Evolutionary conservation across 306 rosid species (phyloP).

Genomic region (Ochetophila trinervis): DNA sequence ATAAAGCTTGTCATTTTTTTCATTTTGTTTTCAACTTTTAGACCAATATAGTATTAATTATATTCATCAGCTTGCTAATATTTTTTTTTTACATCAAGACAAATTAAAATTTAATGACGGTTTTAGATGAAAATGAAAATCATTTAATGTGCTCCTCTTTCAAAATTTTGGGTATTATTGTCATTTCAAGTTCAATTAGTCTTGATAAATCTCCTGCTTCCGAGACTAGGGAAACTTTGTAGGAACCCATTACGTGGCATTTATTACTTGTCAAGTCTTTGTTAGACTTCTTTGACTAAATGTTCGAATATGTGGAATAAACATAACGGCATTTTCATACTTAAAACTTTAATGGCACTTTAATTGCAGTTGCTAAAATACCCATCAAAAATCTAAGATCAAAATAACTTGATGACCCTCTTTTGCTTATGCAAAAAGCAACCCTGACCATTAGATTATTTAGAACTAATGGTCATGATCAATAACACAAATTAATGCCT

Average conservation of each 20-base stretch:
- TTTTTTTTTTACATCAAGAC: neutral
- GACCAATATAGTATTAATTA: conserved; percentile 14
- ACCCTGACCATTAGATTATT: conserved; percentile 43
- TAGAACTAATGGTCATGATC: conserved; percentile 22
- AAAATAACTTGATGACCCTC: conserved; percentile 1
- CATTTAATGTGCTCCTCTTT: neutral
- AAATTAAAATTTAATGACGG: neutral
- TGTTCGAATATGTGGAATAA: neutral
- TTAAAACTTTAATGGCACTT: conserved; percentile 27
- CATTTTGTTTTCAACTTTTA: conserved; percentile 4
- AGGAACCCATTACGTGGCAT: too few relatives aligned
- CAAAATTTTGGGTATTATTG: too few relatives aligned
- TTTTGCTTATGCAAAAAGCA: conserved; percentile 21
- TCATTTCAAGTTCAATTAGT: too few relatives aligned
- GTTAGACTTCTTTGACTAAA: conserved; percentile 35
- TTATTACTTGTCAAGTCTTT: too few relatives aligned
- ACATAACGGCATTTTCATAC: conserved; percentile 32
- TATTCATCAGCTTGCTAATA: conserved; percentile 5
- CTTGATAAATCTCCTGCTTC: too few relatives aligned
- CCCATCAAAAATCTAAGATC: conserved; percentile 15
- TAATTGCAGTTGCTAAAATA: conserved; percentile 28
- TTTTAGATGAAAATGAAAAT: neutral
- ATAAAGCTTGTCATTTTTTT: neutral
- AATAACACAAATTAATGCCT: conserved; percentile 34
- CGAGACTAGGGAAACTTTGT: too few relatives aligned